Evolutionary conservation across 805 yeast species (phyloP).

Genomic region (Cyberlindnera subsufficiens): DNA sequence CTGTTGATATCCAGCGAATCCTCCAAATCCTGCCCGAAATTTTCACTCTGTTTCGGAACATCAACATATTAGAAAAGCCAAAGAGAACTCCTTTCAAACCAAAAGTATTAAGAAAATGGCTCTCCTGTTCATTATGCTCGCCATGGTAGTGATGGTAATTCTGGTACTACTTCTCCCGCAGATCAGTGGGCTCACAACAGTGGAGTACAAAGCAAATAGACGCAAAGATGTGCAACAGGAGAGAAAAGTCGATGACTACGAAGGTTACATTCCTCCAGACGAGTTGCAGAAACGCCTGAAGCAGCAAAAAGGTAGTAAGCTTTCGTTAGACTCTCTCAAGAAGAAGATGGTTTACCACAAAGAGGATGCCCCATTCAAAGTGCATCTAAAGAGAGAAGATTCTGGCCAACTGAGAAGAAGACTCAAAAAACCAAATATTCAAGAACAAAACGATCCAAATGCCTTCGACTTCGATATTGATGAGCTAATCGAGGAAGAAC

Average conservation of each 20-base stretch:
- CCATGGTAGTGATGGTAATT: conserved; percentile 37
- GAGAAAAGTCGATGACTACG: not conserved
- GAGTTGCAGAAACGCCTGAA: conserved; percentile 13
- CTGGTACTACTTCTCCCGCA: conserved; percentile 41
- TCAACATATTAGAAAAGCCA: not conserved
- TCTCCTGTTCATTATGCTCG: conserved; percentile 23
- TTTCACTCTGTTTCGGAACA: no score
- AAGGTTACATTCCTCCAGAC: conserved; percentile 23
- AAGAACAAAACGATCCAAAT: conserved; percentile 16
- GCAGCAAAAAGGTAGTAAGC: not conserved
- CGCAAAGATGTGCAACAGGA: conserved; percentile 1
- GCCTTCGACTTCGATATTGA: conserved; percentile 23
- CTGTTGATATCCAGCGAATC: no score
- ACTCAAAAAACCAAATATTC: conserved; percentile 1
- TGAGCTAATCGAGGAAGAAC: conserved; percentile 19
- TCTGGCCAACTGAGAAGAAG: conserved; percentile 12
- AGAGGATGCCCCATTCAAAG: conserved; percentile 20
- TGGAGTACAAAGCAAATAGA: conserved; percentile 21
- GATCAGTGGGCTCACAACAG: conserved; percentile 42
- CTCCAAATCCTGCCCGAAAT: no score
- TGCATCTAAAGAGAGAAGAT: conserved; percentile 1
- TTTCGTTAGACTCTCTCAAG: conserved; percentile 7
- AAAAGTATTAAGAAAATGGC: conserved; percentile 1
- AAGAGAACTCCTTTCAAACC: not conserved
- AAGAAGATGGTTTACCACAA: conserved; percentile 12